These are phyloP conservation scores for Lepraria neglecta DNA, from an alignment of 495 filamentous ascomycete genomes.

Conservation along the genomic window DNA sequence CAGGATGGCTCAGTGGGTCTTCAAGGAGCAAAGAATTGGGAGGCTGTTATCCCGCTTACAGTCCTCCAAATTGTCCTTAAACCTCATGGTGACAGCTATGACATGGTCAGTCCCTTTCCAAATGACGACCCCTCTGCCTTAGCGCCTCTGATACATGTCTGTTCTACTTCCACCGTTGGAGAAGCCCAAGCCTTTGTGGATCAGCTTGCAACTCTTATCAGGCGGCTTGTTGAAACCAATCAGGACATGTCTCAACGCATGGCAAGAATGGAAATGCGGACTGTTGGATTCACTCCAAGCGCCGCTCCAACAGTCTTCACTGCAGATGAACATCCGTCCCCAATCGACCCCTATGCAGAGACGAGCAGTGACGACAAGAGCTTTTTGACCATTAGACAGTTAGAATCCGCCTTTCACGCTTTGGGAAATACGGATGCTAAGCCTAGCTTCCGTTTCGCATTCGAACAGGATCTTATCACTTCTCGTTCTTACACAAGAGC, in stretches of 20 bases:
- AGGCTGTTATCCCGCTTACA: slow-evolving; percentile 19
- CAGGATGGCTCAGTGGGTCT: slow-evolving; percentile 21
- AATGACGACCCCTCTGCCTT: not conserved
- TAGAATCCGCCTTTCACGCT: not conserved
- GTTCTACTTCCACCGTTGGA: not conserved
- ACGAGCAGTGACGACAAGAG: not conserved
- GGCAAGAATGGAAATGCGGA: slow-evolving; percentile 7
- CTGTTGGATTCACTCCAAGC: not conserved
- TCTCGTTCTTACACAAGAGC: slow-evolving; percentile 13
- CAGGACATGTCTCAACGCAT: slow-evolving; percentile 12
- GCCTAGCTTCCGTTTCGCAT: not conserved
- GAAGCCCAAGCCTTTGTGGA: slow-evolving; percentile 5
- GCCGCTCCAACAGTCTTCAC: not conserved
- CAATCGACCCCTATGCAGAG: not conserved
- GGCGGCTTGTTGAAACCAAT: slow-evolving; percentile 6
- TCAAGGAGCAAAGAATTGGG: slow-evolving; percentile 17
- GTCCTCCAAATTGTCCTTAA: slow-evolving; percentile 23
- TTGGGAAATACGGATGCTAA: not conserved
- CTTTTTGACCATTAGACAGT: not conserved
- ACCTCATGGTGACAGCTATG: slow-evolving; percentile 23
- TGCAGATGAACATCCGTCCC: not conserved
- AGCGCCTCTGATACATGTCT: not conserved
- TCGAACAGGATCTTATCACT: slow-evolving; percentile 10
- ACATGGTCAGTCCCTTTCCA: slow-evolving; percentile 18
- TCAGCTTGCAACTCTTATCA: slow-evolving; percentile 4